These are phyloP conservation scores for Nannizziopsis arthrosporioides DNA, from an alignment of 2,329 filamentous ascomycete genomes.

Conservation along the genomic window DNA sequence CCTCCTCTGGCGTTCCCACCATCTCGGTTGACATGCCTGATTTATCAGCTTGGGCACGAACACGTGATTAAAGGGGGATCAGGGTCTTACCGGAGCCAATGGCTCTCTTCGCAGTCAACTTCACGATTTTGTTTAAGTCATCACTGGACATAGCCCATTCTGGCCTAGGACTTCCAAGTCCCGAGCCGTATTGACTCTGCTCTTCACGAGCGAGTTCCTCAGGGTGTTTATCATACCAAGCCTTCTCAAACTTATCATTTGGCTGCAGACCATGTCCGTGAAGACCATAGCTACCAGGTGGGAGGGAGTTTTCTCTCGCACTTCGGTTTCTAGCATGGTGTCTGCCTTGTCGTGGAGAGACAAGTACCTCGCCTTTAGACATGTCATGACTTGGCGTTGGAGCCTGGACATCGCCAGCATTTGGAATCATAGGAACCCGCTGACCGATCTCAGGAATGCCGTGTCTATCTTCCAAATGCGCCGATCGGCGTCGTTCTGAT, in stretches of 20 bases:
- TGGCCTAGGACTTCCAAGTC: conserved; percentile 47
- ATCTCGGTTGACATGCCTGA: conserved; percentile 53
- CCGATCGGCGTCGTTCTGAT: conserved; percentile 43
- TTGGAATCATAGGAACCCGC: conserved; percentile 84
- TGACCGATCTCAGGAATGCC: conserved; percentile 88
- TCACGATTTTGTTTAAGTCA: conserved; percentile 81
- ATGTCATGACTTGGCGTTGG: conserved; percentile 58
- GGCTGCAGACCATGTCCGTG: conserved; percentile 71
- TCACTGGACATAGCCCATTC: conserved; percentile 82
- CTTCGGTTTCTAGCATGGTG: conserved; percentile 62
- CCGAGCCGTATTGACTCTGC: conserved; percentile 50
- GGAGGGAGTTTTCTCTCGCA: conserved; percentile 56
- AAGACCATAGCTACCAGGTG: conserved; percentile 83
- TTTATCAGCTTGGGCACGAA: conserved; percentile 16
- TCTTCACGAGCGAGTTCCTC: conserved; percentile 66
- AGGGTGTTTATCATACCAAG: conserved; percentile 87
- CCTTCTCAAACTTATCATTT: conserved; percentile 74
- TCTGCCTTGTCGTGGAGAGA: conserved; percentile 36
- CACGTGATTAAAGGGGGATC: not conserved
- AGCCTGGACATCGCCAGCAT: conserved; percentile 90
- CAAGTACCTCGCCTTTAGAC: not conserved
- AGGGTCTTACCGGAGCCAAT: conserved; percentile 41
- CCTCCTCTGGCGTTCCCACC: conserved; percentile 71
- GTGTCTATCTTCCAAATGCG: conserved; percentile 59
- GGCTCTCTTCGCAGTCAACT: conserved; percentile 48